Conservation (phyloP, 140 eudicot species). For the Oenanthe javanica region DNA sequence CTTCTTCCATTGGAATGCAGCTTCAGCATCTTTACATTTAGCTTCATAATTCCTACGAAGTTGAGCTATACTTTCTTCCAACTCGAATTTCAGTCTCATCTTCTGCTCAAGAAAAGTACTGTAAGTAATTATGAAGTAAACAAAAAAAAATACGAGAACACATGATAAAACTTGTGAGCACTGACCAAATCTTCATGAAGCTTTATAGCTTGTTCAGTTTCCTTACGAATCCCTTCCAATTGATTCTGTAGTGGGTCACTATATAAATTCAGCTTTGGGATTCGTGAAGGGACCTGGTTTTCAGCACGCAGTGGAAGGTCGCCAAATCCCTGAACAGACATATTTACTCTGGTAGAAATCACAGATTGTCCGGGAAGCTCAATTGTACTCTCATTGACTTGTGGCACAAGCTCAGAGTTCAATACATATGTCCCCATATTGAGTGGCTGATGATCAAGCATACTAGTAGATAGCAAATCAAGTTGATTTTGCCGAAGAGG, state of each 20-base stretch:
- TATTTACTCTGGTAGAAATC: conserved; percentile 17
- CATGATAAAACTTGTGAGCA: not conserved
- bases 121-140: conserved; percentile 2
- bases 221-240: conserved; percentile 44
- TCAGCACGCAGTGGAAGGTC: conserved; percentile 6
- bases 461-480: conserved; percentile 15
- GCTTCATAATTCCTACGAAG: conserved; percentile 31
- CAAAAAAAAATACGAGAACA: not conserved
- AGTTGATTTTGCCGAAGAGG: conserved; percentile 9
- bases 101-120: conserved; percentile 34
- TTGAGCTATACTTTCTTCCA: conserved; percentile 30
- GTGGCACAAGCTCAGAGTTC: conserved; percentile 15
- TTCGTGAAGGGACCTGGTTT: conserved; percentile 24
- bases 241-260: conserved; percentile 66
- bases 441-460: conserved; percentile 8
- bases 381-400: conserved; percentile 13
- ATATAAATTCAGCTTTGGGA: conserved; percentile 12
- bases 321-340: conserved; percentile 19
- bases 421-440: conserved; percentile 8
- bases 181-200: conserved; percentile 49
- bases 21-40: conserved; percentile 31
- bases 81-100: conserved; percentile 33
- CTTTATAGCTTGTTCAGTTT: conserved; percentile 29
- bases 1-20: conserved; percentile 27
- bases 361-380: conserved; percentile 23